Base-by-base conservation (phyloP, 2,329 filamentous ascomycete genomes). In the Berkeleyomyces rouxiae region DNA sequence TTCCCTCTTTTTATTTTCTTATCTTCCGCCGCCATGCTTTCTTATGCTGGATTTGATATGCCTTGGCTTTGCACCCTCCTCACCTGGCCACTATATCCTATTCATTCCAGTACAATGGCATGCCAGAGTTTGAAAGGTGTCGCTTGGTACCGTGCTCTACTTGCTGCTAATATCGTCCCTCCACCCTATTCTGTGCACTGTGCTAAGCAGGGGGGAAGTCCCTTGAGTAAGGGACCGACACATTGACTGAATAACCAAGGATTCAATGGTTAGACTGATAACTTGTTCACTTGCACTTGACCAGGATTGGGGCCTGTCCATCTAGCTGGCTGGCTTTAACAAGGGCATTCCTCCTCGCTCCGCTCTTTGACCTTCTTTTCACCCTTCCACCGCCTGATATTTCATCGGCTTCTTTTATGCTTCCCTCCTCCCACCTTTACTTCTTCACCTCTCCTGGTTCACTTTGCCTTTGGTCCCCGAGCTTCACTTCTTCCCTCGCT, bases 351-450 rank as follows among this genome's bases (percentile, higher is more conserved):
- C 58, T 47, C 42, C 40, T 64, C 60, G 49, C 62, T 64, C 33
- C 39, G 51, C 51, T 55, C 51, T 55, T 55, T 55, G 51, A 55
- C 51, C 51, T 55, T 55, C 51, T 55, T 55, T 55, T 55, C 23
- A 55, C 9, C 33, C 51, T 55, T 55, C 51, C 51, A 55, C 51
- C 51, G 51, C 51, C 51, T 55, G 36, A 55, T 55, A 55, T 64
- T 64, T 64, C 58, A 59, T 64, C 58, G 16, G 62, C 43, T 62
- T 59, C 59, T 61, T 57, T 63, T 64, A 65, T 63, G 65, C 66
- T 64, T 64, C 65, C 64, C 59, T 62, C 51, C 51, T 47, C 44
- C 46, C 46, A 59, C 53, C 53, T 55, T 40, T 57, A 59, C 43
- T 61, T 42, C 39, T 40, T 31, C 4, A 23, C 4, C 16, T 16